These are phyloP conservation scores for Lupinus albus DNA, from an alignment of 306 rosid species.

Conservation along the genomic window DNA sequence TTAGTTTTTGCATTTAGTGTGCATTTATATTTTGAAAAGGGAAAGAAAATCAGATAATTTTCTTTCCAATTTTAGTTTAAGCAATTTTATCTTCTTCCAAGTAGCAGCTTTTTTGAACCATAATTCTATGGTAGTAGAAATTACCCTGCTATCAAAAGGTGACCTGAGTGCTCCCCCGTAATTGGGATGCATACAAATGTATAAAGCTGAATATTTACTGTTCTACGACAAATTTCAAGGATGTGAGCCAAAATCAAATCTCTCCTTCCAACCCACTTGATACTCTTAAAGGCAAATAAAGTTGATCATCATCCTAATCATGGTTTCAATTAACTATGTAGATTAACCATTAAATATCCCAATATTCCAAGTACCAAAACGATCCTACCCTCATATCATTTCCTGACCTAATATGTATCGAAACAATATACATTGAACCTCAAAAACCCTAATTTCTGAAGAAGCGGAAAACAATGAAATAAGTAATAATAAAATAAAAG, in stretches of 20 bases:
- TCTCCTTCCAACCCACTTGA: constrained; percentile 10
- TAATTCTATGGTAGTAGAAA: no score
- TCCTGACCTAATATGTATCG: not conserved
- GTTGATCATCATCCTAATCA: constrained; percentile 25
- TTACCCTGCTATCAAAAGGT: no score
- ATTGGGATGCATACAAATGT: not conserved
- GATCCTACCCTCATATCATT: not conserved
- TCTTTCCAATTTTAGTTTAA: no score
- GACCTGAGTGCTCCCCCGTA: no score
- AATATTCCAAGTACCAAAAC: constrained; percentile 17
- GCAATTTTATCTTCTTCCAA: no score
- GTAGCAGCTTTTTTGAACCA: no score
- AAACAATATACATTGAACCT: not conserved
- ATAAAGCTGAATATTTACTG: not conserved
- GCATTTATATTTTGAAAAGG: no score
- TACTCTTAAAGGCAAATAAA: constrained; percentile 15
- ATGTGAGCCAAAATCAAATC: not conserved
- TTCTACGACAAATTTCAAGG: not conserved
- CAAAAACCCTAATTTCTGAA: constrained; percentile 21
- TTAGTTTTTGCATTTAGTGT: no score
- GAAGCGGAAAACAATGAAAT: not conserved
- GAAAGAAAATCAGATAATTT: no score
- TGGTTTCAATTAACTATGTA: constrained; percentile 10
- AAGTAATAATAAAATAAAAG: no score
- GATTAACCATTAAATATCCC: not conserved